Conservation (phyloP, 768 basidiomycete genomes). For the Leccinum boreale region DNA sequence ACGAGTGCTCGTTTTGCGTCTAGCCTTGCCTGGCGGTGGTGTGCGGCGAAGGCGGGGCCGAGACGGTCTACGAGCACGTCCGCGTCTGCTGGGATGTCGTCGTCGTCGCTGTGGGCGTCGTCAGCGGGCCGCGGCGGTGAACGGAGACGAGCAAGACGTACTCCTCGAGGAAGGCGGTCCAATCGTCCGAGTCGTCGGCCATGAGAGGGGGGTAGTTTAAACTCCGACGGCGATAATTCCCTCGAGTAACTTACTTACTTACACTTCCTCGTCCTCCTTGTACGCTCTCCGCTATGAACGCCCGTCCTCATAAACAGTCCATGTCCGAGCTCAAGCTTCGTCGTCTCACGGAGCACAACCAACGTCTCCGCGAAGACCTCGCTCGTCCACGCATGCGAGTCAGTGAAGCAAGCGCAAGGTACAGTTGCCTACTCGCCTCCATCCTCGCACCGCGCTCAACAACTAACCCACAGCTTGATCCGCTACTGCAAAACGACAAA, state of each 20-base stretch:
- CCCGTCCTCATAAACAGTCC: constrained; percentile 84
- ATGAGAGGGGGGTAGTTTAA: constrained; percentile 14
- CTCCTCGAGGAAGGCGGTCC: constrained; percentile 30
- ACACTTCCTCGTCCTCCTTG: background rate
- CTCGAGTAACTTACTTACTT: constrained; percentile 10
- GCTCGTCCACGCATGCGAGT: constrained; percentile 85
- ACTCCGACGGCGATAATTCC: constrained; percentile 16
- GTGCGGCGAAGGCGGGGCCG: constrained; percentile 36
- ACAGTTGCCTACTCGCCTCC: background rate
- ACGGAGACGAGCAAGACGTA: background rate
- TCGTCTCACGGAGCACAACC: constrained; percentile 89
- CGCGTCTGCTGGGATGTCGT: constrained; percentile 39
- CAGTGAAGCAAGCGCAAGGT: constrained; percentile 90
- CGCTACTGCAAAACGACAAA: constrained; percentile 92
- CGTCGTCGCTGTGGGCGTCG: constrained; percentile 28
- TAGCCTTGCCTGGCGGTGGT: constrained; percentile 26
- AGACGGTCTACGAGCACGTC: constrained; percentile 47
- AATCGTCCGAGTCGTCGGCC: constrained; percentile 27
- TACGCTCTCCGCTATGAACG: constrained; percentile 49
- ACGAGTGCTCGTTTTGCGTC: constrained; percentile 32
- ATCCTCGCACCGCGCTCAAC: constrained; percentile 1
- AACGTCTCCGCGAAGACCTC: constrained; percentile 82
- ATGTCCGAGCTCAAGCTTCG: constrained; percentile 98
- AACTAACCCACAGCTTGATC: constrained; percentile 60
- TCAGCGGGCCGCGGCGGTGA: background rate